A percentile compares a stretch with the other conserved stretches of the same genome.
Conservation (phyloP, 805 yeast species). For the Peterozyma toletana region DNA sequence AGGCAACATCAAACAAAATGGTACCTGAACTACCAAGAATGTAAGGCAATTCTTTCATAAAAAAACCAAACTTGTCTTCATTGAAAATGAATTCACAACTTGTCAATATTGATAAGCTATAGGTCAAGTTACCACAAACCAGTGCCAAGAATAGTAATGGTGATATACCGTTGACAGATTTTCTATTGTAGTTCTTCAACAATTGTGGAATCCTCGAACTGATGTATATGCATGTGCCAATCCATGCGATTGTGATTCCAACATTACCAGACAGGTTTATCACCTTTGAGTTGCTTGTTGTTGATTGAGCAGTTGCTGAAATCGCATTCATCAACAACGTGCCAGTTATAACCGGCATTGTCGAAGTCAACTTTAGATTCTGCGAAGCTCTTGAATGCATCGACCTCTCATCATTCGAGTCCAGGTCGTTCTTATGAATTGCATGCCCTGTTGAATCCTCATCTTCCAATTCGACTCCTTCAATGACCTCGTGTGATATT, state of each 20-base stretch:
- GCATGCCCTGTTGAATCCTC: neutral
- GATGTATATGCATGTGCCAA: constrained; percentile 68
- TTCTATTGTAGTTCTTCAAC: constrained; percentile 64
- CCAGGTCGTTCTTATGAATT: neutral
- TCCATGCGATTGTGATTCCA: constrained; percentile 64
- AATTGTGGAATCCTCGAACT: constrained; percentile 82
- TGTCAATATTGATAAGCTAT: constrained; percentile 66
- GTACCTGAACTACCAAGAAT: constrained; percentile 85
- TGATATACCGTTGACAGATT: constrained; percentile 83
- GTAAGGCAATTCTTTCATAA: constrained; percentile 71
- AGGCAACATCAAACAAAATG: constrained; percentile 62
- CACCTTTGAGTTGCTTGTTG: neutral
- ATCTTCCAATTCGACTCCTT: neutral
- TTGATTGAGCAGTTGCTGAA: neutral
- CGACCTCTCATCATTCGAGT: neutral
- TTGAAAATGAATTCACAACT: constrained; percentile 44
- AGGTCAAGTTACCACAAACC: constrained; percentile 67
- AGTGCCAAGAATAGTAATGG: constrained; percentile 77
- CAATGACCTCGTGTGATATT: neutral
- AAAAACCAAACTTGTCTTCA: constrained; percentile 35
- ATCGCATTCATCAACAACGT: neutral
- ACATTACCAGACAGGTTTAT: constrained; percentile 9
- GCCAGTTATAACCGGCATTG: neutral
- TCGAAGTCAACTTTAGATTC: neutral
- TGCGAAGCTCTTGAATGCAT: neutral